Evolutionary conservation across 2,329 filamentous ascomycete species (phyloP), one percentile per base, ranked within the genome.

Genomic region (Xylaria sp.): DNA sequence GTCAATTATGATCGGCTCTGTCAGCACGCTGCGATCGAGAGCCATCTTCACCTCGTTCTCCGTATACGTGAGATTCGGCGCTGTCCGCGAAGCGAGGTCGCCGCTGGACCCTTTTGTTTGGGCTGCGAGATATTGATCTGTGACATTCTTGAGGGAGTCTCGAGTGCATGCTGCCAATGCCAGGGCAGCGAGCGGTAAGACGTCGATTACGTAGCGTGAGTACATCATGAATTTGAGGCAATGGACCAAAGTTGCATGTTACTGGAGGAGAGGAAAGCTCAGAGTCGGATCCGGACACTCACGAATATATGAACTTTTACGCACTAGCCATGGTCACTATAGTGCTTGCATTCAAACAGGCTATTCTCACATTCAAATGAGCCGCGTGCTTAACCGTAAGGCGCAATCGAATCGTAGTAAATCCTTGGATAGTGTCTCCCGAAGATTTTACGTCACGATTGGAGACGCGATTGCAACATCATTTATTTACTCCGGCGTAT

Each of bases 1-100:
- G 54, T 76, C 75, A 42, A 76, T 70, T 40, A 65, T 69, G 19
- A 78, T 70, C 5, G 72, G 55, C 54, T 71, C 65, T 7, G 68
- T 61, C n/a, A 78, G 66, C 1, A 77, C 57, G 4, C 73, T 70
- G 14, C 61, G 54, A 25, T 54, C 33, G 12, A 74, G 61, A 23
- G 56, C 46, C 38, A 63, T 65, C 23, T 67, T 57, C 28, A 69
- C 65, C 67, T 75, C 75, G 65, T 78, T 77, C 57, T 78, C 74
- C 11, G 71, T 69, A 58, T 75, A 77, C 15, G 65, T 69, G 6
- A 71, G 21, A 43, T 70, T 66, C 2, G 63, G 43, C 4, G 61
- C 60, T 12, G 67, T 50, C 14, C 70, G 23, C 0, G 59, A 54
- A 2, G 71, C 37, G 8, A 68, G 45, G 12, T 49, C 63, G 9